Base-by-base conservation (phyloP, 352 stramenopile species). In the Phytophthora nicotianae region DNA sequence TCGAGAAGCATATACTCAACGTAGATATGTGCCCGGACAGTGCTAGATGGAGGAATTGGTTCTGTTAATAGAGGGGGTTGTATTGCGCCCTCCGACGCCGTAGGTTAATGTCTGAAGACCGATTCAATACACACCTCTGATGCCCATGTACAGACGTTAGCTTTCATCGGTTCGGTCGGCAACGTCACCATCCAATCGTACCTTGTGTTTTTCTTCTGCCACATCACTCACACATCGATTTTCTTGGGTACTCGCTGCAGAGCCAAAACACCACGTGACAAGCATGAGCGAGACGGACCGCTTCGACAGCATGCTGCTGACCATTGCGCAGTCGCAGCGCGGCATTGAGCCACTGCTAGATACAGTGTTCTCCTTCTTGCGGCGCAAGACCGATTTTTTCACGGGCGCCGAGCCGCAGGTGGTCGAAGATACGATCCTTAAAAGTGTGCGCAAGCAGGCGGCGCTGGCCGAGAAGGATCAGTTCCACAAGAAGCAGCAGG, bases 341-440 rank as follows among this genome's bases (percentile, higher is more conserved):
- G 97, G 97, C 42, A 99, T 99, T 70, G 98, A 99, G 76, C 97
- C 96, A 19, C 79, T 99, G 32, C 89, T 99, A 68, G 94, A 99
- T 62, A 98, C 94, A 1, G 89, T 99, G 20, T 99, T 99, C 75
- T 98, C 95, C 1, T 99, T 99, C 71, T 74, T 99, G 58, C 87
- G 97, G 20, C 95, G 97, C 51, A 99, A 99, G 79, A 99, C 97
- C 16, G 98, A 99, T 81, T 99, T 99, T 68, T 99, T 99, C 74
- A 82, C 94, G 7, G 97, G 97, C 9, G 95, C 93, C 45, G 61
- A 70, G n/a, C 62, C 84, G 17, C 68, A 86, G 35, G 57, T 88
- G 54, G 70, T 96, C 38, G 89, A 97, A 65, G 68, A 88, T 33
- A 95, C 77, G 37, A 87, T 98, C 13, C 79, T 98, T 51, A 77